Evolutionary conservation across 139 green algal genomes (phyloP).

Genomic region (Pleodorina starrii): DNA sequence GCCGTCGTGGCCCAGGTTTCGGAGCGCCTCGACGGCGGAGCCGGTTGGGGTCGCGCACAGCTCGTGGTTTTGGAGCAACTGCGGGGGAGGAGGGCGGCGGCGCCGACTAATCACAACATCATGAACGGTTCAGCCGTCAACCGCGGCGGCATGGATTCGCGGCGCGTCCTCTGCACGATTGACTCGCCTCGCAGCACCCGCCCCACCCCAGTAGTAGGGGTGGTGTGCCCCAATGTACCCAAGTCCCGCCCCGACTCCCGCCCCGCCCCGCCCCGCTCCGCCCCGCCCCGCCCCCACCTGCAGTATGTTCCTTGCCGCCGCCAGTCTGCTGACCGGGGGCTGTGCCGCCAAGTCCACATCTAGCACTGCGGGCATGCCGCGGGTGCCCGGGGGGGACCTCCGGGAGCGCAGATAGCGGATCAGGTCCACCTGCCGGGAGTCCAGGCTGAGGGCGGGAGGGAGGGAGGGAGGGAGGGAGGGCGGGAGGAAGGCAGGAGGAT

Average conservation of each 20-base stretch:
- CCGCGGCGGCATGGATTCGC: too few relatives aligned
- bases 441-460: conserved; percentile 2
- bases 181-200: too few relatives aligned
- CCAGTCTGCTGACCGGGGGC: not conserved
- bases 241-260: not conserved
- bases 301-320: conserved; percentile 33
- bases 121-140: too few relatives aligned
- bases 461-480: not conserved
- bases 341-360: conserved; percentile 8
- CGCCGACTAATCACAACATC: too few relatives aligned
- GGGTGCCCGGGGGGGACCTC: conserved; percentile 1
- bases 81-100: too few relatives aligned
- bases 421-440: not conserved
- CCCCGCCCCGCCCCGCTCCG: too few relatives aligned
- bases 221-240: too few relatives aligned
- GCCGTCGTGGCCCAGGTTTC: not conserved
- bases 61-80: conserved; percentile 51
- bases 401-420: conserved; percentile 35
- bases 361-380: conserved; percentile 27
- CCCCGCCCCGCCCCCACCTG: not conserved
- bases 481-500: too few relatives aligned
- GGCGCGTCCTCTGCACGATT: too few relatives aligned
- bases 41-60: not conserved
- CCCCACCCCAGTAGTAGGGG: too few relatives aligned
- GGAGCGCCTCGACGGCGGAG: not conserved